These are phyloP conservation scores for Novymonas esmeraldas DNA, from an alignment of 208 protist genomes.

Conservation along the genomic window DNA sequence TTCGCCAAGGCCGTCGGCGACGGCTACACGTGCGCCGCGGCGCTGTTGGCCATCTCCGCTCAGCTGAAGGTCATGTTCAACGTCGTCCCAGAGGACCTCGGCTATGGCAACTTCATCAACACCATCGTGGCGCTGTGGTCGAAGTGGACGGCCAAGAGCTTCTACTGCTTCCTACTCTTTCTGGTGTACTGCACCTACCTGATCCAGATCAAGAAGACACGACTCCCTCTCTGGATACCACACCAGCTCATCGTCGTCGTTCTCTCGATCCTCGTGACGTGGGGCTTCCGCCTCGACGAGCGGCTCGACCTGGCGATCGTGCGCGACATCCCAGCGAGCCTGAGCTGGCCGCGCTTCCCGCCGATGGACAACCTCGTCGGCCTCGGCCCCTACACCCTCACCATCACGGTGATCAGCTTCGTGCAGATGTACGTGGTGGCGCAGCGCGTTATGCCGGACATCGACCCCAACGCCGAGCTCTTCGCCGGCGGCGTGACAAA, in stretches of 20 bases:
- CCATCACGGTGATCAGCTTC: conserved; percentile 60
- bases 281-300: conserved; percentile 33
- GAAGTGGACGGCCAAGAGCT: conserved; percentile 25
- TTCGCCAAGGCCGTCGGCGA: conserved; percentile 63
- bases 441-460: conserved; percentile 47
- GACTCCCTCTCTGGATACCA: conserved; percentile 54
- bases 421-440: conserved; percentile 69
- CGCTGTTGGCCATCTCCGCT: conserved; percentile 41
- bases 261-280: conserved; percentile 48
- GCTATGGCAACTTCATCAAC: conserved; percentile 39
- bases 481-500: conserved; percentile 52
- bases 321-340: conserved; percentile 31
- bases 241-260: conserved; percentile 70
- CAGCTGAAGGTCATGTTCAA: conserved; percentile 69
- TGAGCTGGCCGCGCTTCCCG: conserved; percentile 38
- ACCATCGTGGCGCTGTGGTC: conserved; percentile 35
- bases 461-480: conserved; percentile 59
- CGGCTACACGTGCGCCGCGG: conserved; percentile 60
- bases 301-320: conserved; percentile 38
- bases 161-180: conserved; percentile 57
- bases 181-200: conserved; percentile 50
- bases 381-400: conserved; percentile 59
- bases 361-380: conserved; percentile 45
- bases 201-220: conserved; percentile 49
- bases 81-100: conserved; percentile 29